phyloP scores from a whole-genome alignment of 2,329 filamentous ascomycete species.

The Fusarium sacchari region DNA sequence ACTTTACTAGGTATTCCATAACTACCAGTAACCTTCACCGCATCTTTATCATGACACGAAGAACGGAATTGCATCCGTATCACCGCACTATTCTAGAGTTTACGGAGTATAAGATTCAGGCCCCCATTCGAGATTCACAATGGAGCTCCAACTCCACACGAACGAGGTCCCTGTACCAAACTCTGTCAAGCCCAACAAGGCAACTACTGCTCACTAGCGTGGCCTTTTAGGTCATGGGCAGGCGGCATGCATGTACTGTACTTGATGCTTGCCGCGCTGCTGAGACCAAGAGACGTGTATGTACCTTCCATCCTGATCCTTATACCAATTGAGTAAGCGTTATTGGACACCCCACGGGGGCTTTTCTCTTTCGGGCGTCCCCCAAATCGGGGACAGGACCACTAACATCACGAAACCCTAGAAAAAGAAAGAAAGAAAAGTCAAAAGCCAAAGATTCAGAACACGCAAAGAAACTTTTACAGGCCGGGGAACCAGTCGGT shows the following conservation, averaged over 20 bases:
- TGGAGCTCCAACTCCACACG: not conserved
- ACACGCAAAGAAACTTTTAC: not conserved
- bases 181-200: conserved; percentile 32
- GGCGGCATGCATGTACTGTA: not conserved
- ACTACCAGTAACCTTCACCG: conserved; percentile 14
- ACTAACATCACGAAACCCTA: not conserved
- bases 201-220: conserved; percentile 23
- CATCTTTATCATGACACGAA: conserved; percentile 16
- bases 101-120: conserved; percentile 6
- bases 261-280: not conserved
- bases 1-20: not conserved
- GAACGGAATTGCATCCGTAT: not conserved
- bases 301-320: not conserved
- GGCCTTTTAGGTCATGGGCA: conserved; percentile 8
- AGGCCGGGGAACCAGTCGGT: not conserved
- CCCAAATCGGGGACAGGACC: not conserved
- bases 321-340: conserved; percentile 11
- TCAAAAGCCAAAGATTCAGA: not conserved
- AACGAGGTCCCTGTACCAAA: conserved; percentile 36
- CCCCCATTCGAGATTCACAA: conserved; percentile 6
- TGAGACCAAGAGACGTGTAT: not conserved
- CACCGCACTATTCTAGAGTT: not conserved
- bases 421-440: not conserved
- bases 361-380: conserved; percentile 22
- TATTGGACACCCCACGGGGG: conserved; percentile 10